Percentiles rank a stretch among this genome's conserved stretches.
Evolutionary conservation across 1,284 basidiomycete genomes (phyloP).

Genomic region (Tylopilus sp.): DNA sequence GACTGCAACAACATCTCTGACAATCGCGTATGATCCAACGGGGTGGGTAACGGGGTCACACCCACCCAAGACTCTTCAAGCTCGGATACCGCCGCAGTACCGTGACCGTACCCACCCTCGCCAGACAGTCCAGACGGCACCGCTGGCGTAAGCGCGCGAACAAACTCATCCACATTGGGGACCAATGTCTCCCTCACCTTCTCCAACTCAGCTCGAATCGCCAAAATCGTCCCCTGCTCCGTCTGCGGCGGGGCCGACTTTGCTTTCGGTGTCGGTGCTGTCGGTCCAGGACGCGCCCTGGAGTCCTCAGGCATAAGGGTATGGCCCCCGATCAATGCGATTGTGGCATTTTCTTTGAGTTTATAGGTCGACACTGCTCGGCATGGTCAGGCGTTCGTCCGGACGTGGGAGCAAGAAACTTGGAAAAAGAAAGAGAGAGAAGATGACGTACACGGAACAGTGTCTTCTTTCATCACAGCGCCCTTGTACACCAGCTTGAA

Average conservation of each 20-base stretch:
- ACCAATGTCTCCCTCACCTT: constrained; percentile 63
- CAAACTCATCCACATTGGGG: constrained; percentile 67
- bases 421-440: constrained; percentile 14
- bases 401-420: background rate
- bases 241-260: constrained; percentile 50
- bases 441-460: constrained; percentile 64
- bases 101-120: no score
- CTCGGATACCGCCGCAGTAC: background rate
- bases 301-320: constrained; percentile 14
- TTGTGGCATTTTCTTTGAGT: constrained; percentile 68
- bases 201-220: constrained; percentile 70
- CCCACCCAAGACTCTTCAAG: no score
- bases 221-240: constrained; percentile 63
- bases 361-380: constrained; percentile 61
- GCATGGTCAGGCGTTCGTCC: background rate
- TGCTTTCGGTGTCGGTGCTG: constrained; percentile 34
- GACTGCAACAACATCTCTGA: constrained; percentile 82
- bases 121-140: background rate
- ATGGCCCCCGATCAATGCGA: constrained; percentile 68
- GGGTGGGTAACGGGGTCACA: constrained; percentile 13
- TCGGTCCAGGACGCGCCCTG: constrained; percentile 9
- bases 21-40: constrained; percentile 66
- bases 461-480: constrained; percentile 83
- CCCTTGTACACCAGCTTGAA: constrained; percentile 86
- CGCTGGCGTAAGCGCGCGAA: constrained; percentile 43